These are phyloP conservation scores for Epichloe typhina DNA, from an alignment of 2,329 filamentous ascomycete species.

Conservation along the genomic window DNA sequence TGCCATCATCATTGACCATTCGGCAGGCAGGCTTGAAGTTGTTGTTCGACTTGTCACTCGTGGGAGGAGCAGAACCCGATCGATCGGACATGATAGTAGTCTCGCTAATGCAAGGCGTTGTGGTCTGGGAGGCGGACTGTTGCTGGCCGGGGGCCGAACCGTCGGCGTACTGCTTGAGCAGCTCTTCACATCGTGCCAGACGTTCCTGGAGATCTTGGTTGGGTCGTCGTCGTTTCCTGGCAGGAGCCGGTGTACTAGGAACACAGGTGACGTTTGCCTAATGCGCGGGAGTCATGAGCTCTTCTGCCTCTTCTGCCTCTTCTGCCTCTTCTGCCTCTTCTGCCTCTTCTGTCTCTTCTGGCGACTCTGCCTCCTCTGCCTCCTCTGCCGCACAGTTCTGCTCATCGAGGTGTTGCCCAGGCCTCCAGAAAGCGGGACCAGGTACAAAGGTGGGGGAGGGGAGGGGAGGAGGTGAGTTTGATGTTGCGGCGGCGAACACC, in stretches of 20 bases:
- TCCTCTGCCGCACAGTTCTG: background rate
- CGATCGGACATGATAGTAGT: conserved; percentile 13
- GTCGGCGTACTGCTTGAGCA: conserved; percentile 43
- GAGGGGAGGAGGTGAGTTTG: background rate
- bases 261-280: conserved; percentile 47
- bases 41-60: conserved; percentile 17
- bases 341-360: too few species aligned
- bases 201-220: conserved; percentile 50
- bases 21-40: conserved; percentile 36
- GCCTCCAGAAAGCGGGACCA: background rate
- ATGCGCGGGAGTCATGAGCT: conserved; percentile 6
- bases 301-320: background rate
- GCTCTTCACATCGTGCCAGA: conserved; percentile 43
- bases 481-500: background rate
- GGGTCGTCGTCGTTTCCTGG: conserved; percentile 43
- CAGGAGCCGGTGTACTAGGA: conserved; percentile 45
- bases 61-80: conserved; percentile 13
- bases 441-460: background rate
- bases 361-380: too few species aligned
- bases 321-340: too few species aligned
- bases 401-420: background rate
- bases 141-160: conserved; percentile 15
- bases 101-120: conserved; percentile 5
- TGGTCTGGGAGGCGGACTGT: conserved; percentile 7
- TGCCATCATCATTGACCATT: conserved; percentile 41